Base-by-base conservation (phyloP, 129 eudicot genomes). In the Logfia minima region DNA sequence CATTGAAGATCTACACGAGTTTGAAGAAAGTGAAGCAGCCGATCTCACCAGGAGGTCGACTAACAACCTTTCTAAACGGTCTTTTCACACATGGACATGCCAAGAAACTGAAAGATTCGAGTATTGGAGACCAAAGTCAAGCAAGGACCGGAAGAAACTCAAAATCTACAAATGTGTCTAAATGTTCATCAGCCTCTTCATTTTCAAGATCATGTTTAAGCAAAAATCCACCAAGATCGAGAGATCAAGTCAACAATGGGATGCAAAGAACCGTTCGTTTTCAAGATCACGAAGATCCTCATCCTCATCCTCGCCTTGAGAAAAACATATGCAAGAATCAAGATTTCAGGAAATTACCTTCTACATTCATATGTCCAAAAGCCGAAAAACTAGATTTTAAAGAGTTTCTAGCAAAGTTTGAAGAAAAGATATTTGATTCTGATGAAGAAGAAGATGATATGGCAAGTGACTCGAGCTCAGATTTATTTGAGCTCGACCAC, bases 1-100 rank as follows among this genome's bases (percentile, higher is more conserved):
- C 94, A 5, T 37, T 81, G 61, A 89, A 86, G 80, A 74, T 92
- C 18, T 89, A 92, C 39, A 58, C 88, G 3, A 92, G 90, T 53
- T 75, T 92, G 76, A 92, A 88, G 85, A 88, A 86, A 19, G 79
- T 86, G 85, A 90, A 90, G 81, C 90, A 90, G 82, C 96, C 96
- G 35, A 88, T 92, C 80, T 92, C 98, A 1, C 96, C 98, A 0
- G 98, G 96, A 14, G 93, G 85, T 18, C 85, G 90, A 11, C 77
- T 92, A 1, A 76, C 89, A 0, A 90, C 79, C 45, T 88, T 92
- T 45, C 76, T 92, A 17, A 83, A 77, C 52, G 82, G 87, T 11
- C 78, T 92, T 34, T 92, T 92, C 79, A 64, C 83, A 62, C 84
- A 78, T 37, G 88, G 78, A 17, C 79, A 81, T 53, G 35, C 77